Conservation (phyloP, 75 land plant species). For the Picea glauca region DNA sequence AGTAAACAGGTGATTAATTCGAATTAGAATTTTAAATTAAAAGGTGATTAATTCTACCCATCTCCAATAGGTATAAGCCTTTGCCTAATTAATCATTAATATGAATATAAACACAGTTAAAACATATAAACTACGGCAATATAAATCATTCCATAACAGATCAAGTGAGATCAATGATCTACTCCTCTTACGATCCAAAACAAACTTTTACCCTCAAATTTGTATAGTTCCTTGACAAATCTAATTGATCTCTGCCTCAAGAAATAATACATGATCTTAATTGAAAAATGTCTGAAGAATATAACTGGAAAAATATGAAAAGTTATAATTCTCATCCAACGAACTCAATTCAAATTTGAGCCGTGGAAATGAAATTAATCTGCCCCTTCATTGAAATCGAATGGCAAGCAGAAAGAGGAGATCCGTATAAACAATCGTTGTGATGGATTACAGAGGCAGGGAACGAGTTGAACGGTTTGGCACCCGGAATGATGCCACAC, state of each 20-base stretch:
- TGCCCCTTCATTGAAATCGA: not conserved
- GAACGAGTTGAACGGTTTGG: slow-evolving; percentile 17
- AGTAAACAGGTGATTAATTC: no score
- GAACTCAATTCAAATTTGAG: not conserved
- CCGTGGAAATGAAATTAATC: not conserved
- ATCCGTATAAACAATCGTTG: slow-evolving; percentile 44
- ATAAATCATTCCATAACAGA: no score
- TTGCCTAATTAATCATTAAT: no score
- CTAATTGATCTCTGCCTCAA: not conserved
- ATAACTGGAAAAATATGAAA: not conserved
- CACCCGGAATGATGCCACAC: slow-evolving; percentile 39
- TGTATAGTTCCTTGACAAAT: not conserved
- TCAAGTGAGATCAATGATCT: no score
- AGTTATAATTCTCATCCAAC: not conserved
- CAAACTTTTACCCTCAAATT: no score
- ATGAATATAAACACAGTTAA: no score
- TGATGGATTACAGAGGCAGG: not conserved
- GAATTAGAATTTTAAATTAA: no score
- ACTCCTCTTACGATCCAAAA: no score
- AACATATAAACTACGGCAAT: no score
- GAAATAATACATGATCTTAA: not conserved
- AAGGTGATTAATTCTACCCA: no score
- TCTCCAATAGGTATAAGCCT: no score
- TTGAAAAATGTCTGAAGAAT: not conserved
- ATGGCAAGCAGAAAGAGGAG: slow-evolving; percentile 32